These are phyloP conservation scores for Hygrophila difformis DNA, from an alignment of 257 asterid genomes.

Conservation along the genomic window DNA sequence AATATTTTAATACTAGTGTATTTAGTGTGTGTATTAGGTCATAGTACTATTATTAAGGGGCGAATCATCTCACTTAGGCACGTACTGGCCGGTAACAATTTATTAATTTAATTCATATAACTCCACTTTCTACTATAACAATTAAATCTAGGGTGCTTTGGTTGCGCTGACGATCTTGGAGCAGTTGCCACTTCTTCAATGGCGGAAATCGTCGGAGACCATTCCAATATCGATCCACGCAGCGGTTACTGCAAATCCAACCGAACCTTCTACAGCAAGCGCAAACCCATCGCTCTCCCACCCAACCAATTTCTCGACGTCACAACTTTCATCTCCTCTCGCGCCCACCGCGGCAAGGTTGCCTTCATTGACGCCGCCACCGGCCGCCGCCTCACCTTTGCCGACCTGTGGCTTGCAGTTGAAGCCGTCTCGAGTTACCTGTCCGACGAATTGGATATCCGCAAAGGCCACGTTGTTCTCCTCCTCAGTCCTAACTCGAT, in stretches of 20 bases:
- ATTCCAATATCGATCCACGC: constrained; percentile 32
- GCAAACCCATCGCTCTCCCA: constrained; percentile 50
- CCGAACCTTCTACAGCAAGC: constrained; percentile 88
- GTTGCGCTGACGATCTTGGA: no score
- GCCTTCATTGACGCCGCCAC: constrained; percentile 30
- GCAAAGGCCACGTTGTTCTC: constrained; percentile 23
- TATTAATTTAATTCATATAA: no score
- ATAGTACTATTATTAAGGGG: no score
- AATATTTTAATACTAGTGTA: no score
- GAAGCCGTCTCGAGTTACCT: constrained; percentile 19
- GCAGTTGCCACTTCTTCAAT: no score
- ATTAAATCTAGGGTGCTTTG: no score
- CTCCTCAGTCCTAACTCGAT: constrained; percentile 29
- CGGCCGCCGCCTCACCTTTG: constrained; percentile 17
- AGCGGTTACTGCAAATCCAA: constrained; percentile 63
- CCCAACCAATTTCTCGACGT: constrained; percentile 36
- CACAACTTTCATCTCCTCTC: constrained; percentile 81
- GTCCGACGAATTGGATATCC: constrained; percentile 19
- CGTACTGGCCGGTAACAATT: no score
- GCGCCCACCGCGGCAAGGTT: constrained; percentile 52
- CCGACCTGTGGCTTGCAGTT: constrained; percentile 17
- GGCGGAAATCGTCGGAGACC: constrained; percentile 18
- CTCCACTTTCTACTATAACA: no score
- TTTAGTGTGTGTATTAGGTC: no score
- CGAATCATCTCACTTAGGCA: no score